Evolutionary conservation across 306 rosid species (phyloP).

Genomic region (Lathyrus oleraceus): DNA sequence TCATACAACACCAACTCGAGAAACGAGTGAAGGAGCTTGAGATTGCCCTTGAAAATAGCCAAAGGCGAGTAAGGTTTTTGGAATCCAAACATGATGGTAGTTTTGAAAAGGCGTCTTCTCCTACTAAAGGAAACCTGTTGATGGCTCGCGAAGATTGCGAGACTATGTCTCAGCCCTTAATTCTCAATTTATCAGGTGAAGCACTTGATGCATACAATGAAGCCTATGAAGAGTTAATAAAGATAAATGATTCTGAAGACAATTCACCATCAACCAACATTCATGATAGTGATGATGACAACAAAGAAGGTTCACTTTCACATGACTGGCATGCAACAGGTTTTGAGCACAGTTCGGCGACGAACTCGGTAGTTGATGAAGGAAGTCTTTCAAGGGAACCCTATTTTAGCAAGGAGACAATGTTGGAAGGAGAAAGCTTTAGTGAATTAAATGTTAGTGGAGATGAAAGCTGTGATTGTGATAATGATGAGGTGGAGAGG

Average conservation of each 20-base stretch:
- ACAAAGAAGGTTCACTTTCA: constrained; percentile 23
- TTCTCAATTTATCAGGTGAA: constrained; percentile 77
- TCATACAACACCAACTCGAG: constrained; percentile 73
- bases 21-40: constrained; percentile 84
- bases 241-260: constrained; percentile 58
- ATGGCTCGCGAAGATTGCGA: constrained; percentile 38
- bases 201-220: constrained; percentile 86
- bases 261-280: constrained; percentile 47
- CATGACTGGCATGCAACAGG: constrained; percentile 22
- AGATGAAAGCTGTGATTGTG: constrained; percentile 57
- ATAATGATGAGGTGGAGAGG: constrained; percentile 70
- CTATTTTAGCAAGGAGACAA: constrained; percentile 16
- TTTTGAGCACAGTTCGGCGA: constrained; percentile 35
- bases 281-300: constrained; percentile 30
- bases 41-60: constrained; percentile 67
- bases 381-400: constrained; percentile 28
- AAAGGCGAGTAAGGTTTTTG: constrained; percentile 44
- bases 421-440: constrained; percentile 41
- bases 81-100: constrained; percentile 43
- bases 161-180: constrained; percentile 47
- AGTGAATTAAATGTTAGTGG: constrained; percentile 39
- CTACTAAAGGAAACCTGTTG: constrained; percentile 30
- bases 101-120: constrained; percentile 36
- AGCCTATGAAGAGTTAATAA: constrained; percentile 66
- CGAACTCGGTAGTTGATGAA: constrained; percentile 17